Conservation (phyloP, 306 rosid species). For the Neltuma alba region DNA sequence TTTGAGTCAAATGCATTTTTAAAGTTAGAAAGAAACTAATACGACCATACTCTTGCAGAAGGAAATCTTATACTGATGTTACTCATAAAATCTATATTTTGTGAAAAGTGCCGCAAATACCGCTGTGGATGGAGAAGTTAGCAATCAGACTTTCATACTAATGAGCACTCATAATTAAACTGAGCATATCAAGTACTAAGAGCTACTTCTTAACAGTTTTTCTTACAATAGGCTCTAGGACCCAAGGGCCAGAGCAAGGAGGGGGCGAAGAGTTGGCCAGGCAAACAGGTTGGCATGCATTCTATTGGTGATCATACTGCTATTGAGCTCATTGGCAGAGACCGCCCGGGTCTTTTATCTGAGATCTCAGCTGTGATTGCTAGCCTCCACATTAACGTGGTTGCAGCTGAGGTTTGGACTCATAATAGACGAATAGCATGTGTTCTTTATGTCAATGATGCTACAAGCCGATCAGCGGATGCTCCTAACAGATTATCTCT, state of each 20-base stretch:
- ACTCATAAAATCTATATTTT: slow-evolving; percentile 13
- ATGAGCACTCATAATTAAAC: not conserved
- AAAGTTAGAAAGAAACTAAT: slow-evolving; percentile 10
- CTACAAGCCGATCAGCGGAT: slow-evolving; percentile 46
- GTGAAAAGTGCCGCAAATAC: not conserved
- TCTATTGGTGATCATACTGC: slow-evolving; percentile 67
- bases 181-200: slow-evolving; percentile 39
- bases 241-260: slow-evolving; percentile 68
- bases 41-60: not conserved
- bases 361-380: slow-evolving; percentile 85
- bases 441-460: slow-evolving; percentile 66
- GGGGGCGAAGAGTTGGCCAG: slow-evolving; percentile 57
- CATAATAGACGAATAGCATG: slow-evolving; percentile 75
- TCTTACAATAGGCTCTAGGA: slow-evolving; percentile 78
- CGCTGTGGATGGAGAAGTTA: not conserved
- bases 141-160: not conserved
- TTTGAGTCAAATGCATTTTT: slow-evolving; percentile 2
- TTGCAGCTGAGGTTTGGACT: slow-evolving; percentile 86
- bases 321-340: slow-evolving; percentile 75
- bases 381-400: slow-evolving; percentile 63
- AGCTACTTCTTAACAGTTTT: slow-evolving; percentile 49
- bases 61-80: not conserved
- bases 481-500: slow-evolving; percentile 57
- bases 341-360: slow-evolving; percentile 82
- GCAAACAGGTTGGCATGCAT: slow-evolving; percentile 69